Conservation (phyloP, 306 rosid species). For the Gynostemma pentaphyllum region DNA sequence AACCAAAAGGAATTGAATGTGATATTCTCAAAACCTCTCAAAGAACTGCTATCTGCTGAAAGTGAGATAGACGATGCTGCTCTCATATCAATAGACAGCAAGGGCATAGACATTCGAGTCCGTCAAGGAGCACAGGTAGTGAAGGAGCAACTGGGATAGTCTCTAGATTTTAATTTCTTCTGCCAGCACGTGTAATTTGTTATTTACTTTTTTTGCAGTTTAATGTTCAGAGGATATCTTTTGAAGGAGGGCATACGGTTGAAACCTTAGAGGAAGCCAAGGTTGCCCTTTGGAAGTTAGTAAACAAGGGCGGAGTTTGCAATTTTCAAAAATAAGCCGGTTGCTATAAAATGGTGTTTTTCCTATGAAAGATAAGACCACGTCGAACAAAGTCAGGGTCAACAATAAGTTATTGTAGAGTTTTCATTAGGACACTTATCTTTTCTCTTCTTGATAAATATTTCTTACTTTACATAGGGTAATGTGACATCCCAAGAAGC, state of each 20-base stretch:
- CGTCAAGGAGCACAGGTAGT: slow-evolving; percentile 97
- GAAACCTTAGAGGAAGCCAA: slow-evolving; percentile 95
- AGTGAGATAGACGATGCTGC: slow-evolving; percentile 92
- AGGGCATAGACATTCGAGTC: slow-evolving; percentile 87
- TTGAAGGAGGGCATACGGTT: slow-evolving; percentile 77
- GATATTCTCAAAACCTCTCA: slow-evolving; percentile 85
- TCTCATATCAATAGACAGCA: slow-evolving; percentile 95
- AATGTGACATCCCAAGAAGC: background rate
- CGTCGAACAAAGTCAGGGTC: background rate
- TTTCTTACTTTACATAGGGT: background rate
- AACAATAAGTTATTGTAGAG: background rate
- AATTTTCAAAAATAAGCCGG: slow-evolving; percentile 43
- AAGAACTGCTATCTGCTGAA: slow-evolving; percentile 74
- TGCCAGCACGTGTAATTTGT: background rate
- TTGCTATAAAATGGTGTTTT: background rate
- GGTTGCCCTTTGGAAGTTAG: slow-evolving; percentile 73
- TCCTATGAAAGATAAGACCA: background rate
- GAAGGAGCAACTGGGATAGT: background rate
- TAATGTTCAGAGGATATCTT: slow-evolving; percentile 87
- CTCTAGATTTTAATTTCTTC: background rate
- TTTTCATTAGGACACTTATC: background rate
- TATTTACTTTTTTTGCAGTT: slow-evolving; percentile 39
- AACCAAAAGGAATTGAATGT: slow-evolving; percentile 73
- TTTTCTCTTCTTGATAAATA: background rate
- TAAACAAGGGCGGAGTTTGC: slow-evolving; percentile 55